These are phyloP conservation scores for Schizochytrium sp. DNA, from an alignment of 108 stramenopile species.

Conservation along the genomic window DNA sequence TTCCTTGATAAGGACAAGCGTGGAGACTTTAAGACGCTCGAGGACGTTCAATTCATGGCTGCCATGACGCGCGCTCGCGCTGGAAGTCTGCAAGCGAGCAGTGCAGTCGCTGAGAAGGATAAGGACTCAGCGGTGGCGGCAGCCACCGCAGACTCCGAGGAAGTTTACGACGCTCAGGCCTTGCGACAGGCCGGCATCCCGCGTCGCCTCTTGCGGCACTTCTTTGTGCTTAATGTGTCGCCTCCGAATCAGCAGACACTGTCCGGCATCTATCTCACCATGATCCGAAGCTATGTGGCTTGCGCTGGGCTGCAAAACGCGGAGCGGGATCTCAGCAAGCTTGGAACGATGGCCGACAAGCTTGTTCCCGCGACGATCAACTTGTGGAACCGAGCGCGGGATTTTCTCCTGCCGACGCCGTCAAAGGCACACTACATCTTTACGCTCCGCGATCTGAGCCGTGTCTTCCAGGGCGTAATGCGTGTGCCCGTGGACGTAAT, in stretches of 20 bases:
- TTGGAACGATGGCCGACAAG: background rate
- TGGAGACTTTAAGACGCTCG: slow-evolving; percentile 43
- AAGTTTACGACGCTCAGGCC: too few species aligned
- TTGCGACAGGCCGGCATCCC: slow-evolving; percentile 32
- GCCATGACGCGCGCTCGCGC: slow-evolving; percentile 42
- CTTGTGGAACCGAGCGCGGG: slow-evolving; percentile 31
- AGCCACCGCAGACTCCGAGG: too few species aligned
- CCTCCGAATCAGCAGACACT: slow-evolving; percentile 26
- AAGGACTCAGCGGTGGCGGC: too few species aligned
- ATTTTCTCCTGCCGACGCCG: slow-evolving; percentile 40
- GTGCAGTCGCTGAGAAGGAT: too few species aligned
- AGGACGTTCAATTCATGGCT: slow-evolving; percentile 35
- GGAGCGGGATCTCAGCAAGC: background rate
- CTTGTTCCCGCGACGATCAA: slow-evolving; percentile 31
- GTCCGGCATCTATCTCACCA: slow-evolving; percentile 33
- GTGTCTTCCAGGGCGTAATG: slow-evolving; percentile 44
- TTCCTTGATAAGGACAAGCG: slow-evolving; percentile 55
- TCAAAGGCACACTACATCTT: slow-evolving; percentile 49
- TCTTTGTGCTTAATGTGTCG: slow-evolving; percentile 39
- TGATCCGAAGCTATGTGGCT: slow-evolving; percentile 31
- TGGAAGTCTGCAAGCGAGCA: background rate
- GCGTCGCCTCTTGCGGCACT: slow-evolving; percentile 42
- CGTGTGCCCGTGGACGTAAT: slow-evolving; percentile 14
- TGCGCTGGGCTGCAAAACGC: background rate
- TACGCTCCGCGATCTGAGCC: slow-evolving; percentile 38